Evolutionary conservation across 169 alveolate species (phyloP).

Genomic region (Cryptosporidium meleagridis): DNA sequence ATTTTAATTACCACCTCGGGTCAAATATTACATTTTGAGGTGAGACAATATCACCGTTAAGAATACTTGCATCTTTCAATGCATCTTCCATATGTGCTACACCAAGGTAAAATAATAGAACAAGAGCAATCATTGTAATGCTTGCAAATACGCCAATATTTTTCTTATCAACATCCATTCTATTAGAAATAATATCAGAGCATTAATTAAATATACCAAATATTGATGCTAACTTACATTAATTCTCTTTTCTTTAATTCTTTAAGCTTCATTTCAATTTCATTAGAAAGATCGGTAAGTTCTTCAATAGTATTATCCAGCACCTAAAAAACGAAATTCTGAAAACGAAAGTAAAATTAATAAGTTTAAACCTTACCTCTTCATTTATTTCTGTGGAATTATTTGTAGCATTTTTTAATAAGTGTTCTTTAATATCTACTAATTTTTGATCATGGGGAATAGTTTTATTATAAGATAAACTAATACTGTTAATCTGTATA

Average conservation of each 20-base stretch:
- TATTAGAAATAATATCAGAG: neutral
- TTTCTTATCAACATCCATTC: conserved; percentile 70
- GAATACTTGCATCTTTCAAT: conserved; percentile 60
- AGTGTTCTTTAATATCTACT: conserved; percentile 31
- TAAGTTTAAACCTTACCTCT: conserved; percentile 23
- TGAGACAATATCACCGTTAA: conserved; percentile 44
- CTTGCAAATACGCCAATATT: conserved; percentile 72
- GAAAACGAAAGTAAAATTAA: neutral
- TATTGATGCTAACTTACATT: conserved; percentile 41
- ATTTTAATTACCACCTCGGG: conserved; percentile 61
- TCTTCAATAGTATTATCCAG: conserved; percentile 65
- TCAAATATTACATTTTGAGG: conserved; percentile 61
- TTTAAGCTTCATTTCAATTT: conserved; percentile 53
- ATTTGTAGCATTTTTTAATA: conserved; percentile 16
- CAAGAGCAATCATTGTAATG: conserved; percentile 67
- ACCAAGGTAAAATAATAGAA: conserved; percentile 60
- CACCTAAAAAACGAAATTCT: neutral
- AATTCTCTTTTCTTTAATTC: conserved; percentile 61
- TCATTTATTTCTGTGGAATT: conserved; percentile 28
- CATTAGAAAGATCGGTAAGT: conserved; percentile 56
- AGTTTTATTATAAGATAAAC: conserved; percentile 15
- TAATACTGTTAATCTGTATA: neutral
- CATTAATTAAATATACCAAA: neutral
- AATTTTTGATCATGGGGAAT: neutral
- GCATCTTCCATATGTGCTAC: conserved; percentile 75